Base-by-base conservation (phyloP, 495 filamentous ascomycete species). In the Daldinia loculata region DNA sequence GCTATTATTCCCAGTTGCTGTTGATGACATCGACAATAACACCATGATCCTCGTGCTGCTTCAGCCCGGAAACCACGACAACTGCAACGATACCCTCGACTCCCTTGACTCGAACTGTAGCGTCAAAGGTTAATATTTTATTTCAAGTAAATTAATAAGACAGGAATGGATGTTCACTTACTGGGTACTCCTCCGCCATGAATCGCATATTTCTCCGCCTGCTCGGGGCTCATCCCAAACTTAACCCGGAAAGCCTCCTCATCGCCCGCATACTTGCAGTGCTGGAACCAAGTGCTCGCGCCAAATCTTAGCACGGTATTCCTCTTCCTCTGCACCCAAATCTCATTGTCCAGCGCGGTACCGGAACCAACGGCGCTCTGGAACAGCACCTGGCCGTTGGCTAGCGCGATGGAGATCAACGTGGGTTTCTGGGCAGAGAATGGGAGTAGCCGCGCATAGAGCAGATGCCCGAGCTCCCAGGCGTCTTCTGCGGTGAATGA, bases 21-120 rank as follows among this genome's bases (percentile, higher is more conserved):
- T 80, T 78, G 43, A 94, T 79, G 7, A 86, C 86, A 77, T 92
- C 87, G 2, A 91, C 85, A 66, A 93, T 86, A 50, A 93, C 87
- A 41, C 85, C 85, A 82, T 95, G 92, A 79, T 93, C 91, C 78
- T 93, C 86, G 76, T 92, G 85, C 79, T 92, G 90, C 81, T 87
- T 89, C 79, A 94, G 79, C 56, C 91, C 92, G 77, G 88, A 90
- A 11, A 94, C 90, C 19, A 93, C 89, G 48, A 93, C 85, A 3
- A 92, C 89, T 1, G 85, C 91, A 41, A 93, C 87, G 22, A 93
- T 71, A 0, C 89, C 91, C 77, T 93, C 91, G 15, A 93, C 89
- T 0, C 89, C 88, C 34, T 75, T 81, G 2, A 94, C 91, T 15
- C 88, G 82, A 41, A 93, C 74, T 76, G 26, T 27, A 27, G 1